Evolutionary conservation across 163 green algal genomes (phyloP).

Genomic region (Scenedesmus sp.): DNA sequence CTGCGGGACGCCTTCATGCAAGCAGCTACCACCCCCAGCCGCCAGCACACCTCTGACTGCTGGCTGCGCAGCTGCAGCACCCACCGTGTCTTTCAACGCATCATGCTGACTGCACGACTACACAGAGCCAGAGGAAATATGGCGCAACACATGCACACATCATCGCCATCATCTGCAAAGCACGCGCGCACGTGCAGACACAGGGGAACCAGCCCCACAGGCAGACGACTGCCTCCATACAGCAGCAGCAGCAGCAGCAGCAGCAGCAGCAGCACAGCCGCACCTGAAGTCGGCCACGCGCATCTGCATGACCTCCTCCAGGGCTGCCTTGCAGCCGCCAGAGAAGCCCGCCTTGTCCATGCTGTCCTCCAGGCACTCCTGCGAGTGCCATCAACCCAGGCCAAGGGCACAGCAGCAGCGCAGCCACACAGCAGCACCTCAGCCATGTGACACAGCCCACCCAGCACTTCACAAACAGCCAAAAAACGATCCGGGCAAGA

Average conservation of each 20-base stretch:
- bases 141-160: too few species aligned
- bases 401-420: background rate
- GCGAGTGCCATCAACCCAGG: background rate
- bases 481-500: too few species aligned
- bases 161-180: too few species aligned
- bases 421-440: background rate
- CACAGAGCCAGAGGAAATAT: too few species aligned
- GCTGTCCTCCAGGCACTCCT: constrained; percentile 76
- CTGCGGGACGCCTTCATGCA: too few species aligned
- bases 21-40: too few species aligned
- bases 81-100: too few species aligned
- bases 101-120: too few species aligned
- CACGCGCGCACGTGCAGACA: background rate
- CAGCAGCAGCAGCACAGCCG: background rate
- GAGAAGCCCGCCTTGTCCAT: constrained; percentile 74
- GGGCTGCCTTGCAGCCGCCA: constrained; percentile 73
- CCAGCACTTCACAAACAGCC: too few species aligned
- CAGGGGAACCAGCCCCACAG: background rate
- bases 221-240: background rate
- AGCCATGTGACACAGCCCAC: too few species aligned
- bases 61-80: too few species aligned
- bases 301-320: constrained; percentile 80
- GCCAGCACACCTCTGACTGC: too few species aligned
- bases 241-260: background rate
- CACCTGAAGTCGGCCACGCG: constrained; percentile 75